Evolutionary conservation across 805 yeast species (phyloP).

Genomic region (Dipodascopsis uninucleata): DNA sequence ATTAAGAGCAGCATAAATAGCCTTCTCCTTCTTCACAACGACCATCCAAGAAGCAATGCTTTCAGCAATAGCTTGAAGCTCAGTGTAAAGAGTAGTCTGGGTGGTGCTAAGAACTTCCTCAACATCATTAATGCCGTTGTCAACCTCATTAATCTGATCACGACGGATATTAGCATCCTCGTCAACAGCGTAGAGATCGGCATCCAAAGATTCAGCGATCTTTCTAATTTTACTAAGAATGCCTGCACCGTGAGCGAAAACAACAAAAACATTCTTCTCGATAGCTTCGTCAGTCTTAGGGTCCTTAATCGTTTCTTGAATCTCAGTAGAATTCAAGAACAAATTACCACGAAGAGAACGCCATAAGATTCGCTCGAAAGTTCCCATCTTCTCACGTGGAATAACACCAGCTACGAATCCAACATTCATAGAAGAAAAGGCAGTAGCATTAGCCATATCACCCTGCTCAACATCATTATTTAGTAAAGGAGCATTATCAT

Average conservation of each 20-base stretch:
- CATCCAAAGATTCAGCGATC: conserved; percentile 88
- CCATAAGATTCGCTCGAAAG: conserved; percentile 83
- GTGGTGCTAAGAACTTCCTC: conserved; percentile 62
- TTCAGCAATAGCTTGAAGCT: conserved; percentile 71
- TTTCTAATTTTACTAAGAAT: conserved; percentile 68
- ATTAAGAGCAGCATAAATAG: conserved; percentile 74
- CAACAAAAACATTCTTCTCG: conserved; percentile 77
- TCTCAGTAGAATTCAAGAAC: conserved; percentile 68
- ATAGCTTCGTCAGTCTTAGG: conserved; percentile 52
- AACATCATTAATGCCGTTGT: conserved; percentile 50
- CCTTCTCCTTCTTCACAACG: conserved; percentile 70
- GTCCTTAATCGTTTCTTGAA: conserved; percentile 66
- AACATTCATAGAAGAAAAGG: conserved; percentile 35
- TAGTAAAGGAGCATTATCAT: conserved; percentile 40
- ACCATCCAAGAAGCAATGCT: conserved; percentile 74
- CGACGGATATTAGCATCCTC: conserved; percentile 41
- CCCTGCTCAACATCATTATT: conserved; percentile 38
- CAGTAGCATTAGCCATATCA: conserved; percentile 14
- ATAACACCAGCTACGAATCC: conserved; percentile 78
- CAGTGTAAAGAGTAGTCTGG: conserved; percentile 66
- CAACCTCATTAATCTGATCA: conserved; percentile 41
- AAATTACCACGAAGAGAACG: conserved; percentile 90
- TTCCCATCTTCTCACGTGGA: conserved; percentile 60
- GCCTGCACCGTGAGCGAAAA: conserved; percentile 85
- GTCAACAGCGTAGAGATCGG: conserved; percentile 64